Base-by-base conservation (phyloP, 106 monocot species). In the Alisma plantagoaquatica region DNA sequence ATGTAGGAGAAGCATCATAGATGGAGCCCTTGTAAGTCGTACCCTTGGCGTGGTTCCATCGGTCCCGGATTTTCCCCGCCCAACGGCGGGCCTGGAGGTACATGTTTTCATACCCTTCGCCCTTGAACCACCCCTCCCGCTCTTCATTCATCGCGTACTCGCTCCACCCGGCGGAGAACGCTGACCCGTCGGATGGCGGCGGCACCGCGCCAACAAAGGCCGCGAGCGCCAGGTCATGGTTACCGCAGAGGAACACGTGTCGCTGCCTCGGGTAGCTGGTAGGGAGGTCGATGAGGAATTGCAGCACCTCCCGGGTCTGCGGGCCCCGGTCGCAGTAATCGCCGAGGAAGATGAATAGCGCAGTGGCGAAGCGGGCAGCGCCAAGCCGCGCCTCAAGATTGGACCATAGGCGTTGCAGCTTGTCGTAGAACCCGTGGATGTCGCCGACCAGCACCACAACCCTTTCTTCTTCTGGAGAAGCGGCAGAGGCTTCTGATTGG, bases 281-380 rank as follows among this genome's bases (percentile, higher is more conserved):
- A 8, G 90, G 78, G 24, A 98, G 89, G 24, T 73, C 69, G 61
- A 76, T 29, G 71, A 96, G 88, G 65, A 88, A 96, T 32, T 72
- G 74, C 70, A 98, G 18, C 43, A 98, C 98, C 22, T 71, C 54
- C 21, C 64, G 71, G 31, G 89, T 85, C 16, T 90, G 43, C 2
- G 85, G 82, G 17, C 98, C 98, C 26, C 98, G 84, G 66, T 98
- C 98, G 65, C 76, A 79, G 77, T 90, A 98, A 67, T 98, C 98
- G 27, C 98, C 98, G 71, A 98, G 98, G 69, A 98, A 98, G 65
- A 98, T 58, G 61, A 98, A 62, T 62, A 82, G 67, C 52, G 98
- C 82, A 20, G 78, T 64, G 46, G 43, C 25, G 82, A 98, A 98
- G 73, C 78, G 58, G 45, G 48, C 27, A 51, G 68, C 19, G 21